Percentiles rank a stretch among this genome's conserved stretches.
Evolutionary conservation across 805 yeast species (phyloP).

Genomic region (Clavispora carvajalis): DNA sequence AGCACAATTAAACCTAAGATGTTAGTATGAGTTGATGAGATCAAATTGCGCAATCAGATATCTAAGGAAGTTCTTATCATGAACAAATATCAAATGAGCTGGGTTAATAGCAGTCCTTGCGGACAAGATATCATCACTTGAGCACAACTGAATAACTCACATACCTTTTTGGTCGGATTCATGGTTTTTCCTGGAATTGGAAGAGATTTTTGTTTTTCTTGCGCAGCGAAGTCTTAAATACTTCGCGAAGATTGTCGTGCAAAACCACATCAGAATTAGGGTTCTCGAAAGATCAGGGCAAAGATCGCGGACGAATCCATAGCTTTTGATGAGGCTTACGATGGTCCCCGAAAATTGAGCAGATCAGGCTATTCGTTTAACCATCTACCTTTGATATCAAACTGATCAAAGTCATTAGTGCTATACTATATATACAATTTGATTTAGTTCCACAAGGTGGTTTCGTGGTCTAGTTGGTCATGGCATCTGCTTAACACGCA

Average conservation of each 20-base stretch:
- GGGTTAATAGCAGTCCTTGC: slow-evolving; percentile 18
- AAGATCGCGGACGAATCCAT: no score
- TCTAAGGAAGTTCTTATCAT: slow-evolving; percentile 17
- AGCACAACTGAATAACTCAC: slow-evolving; percentile 9
- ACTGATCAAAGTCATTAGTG: no score
- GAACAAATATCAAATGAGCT: slow-evolving; percentile 21
- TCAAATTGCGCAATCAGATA: slow-evolving; percentile 13
- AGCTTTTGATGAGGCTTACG: no score
- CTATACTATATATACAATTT: neutral
- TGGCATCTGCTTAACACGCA: slow-evolving; percentile 24
- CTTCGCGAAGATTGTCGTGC: neutral
- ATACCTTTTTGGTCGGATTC: slow-evolving; percentile 5
- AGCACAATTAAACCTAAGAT: no score
- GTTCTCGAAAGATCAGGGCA: no score
- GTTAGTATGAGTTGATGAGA: neutral
- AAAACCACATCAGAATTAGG: neutral
- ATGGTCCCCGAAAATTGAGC: no score
- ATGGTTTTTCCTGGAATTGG: neutral
- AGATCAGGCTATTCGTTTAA: no score
- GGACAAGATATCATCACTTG: slow-evolving; percentile 18
- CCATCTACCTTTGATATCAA: no score
- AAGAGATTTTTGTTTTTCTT: neutral
- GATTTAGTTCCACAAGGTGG: slow-evolving; percentile 4
- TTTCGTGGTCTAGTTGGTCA: slow-evolving; percentile 22
- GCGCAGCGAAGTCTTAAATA: neutral